Conservation (phyloP, 2,329 filamentous ascomycete genomes). For the Colletotrichum orbiculare region DNA sequence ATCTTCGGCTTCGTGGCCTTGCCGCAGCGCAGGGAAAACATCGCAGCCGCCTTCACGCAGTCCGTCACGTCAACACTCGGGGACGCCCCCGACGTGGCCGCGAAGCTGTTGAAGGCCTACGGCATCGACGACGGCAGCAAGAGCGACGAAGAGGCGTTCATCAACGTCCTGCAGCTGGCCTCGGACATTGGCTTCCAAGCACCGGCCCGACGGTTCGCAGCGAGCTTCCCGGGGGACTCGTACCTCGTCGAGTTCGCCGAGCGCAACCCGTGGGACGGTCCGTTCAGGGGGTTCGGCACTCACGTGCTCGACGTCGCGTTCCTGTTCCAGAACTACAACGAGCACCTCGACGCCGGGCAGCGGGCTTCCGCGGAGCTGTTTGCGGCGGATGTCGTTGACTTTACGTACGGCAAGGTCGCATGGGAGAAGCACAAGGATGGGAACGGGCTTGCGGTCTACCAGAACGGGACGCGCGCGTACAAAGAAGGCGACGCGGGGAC, state of each 20-base stretch:
- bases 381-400: constrained; percentile 50
- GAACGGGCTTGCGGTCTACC: not conserved
- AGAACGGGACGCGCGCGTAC: constrained; percentile 8
- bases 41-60: constrained; percentile 7
- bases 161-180: constrained; percentile 9
- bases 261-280: constrained; percentile 57
- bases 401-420: constrained; percentile 47
- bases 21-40: not conserved
- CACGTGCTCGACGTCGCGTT: constrained; percentile 59
- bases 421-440: constrained; percentile 13
- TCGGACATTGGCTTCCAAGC: constrained; percentile 21
- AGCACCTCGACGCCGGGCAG: constrained; percentile 48
- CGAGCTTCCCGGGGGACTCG: constrained; percentile 11
- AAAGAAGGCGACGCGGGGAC: not conserved
- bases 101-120: constrained; percentile 1
- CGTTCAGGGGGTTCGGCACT: constrained; percentile 49
- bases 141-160: constrained; percentile 1
- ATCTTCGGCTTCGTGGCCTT: constrained; percentile 14
- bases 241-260: constrained; percentile 54
- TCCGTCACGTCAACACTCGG: not conserved
- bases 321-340: constrained; percentile 58
- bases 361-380: constrained; percentile 45
- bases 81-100: not conserved
- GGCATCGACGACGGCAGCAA: not conserved
- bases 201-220: not conserved